Evolutionary conservation across 352 stramenopile species (phyloP).

Genomic region (Pythium aristosporum): DNA sequence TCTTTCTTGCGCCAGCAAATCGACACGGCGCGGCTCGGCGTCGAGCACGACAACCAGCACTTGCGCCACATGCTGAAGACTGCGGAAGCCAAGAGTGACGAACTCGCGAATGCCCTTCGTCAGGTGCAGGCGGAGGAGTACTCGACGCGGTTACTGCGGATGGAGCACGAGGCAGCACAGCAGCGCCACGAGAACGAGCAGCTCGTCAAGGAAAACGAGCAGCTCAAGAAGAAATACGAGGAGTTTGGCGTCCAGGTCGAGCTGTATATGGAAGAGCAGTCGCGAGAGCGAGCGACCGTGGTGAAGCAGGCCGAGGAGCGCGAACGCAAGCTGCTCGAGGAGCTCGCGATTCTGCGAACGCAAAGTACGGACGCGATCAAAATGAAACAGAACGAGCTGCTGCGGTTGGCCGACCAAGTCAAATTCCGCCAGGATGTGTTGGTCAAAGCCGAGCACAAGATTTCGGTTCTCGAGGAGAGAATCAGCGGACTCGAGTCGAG

Average conservation of each 20-base stretch:
- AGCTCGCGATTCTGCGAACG: constrained; percentile 36
- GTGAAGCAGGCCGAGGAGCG: constrained; percentile 35
- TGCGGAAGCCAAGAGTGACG: constrained; percentile 42
- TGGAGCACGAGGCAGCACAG: constrained; percentile 51
- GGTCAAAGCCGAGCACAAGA: constrained; percentile 51
- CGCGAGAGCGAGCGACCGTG: constrained; percentile 15
- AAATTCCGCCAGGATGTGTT: constrained; percentile 61
- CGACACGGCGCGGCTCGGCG: constrained; percentile 45
- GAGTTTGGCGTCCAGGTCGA: constrained; percentile 76
- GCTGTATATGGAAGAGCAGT: constrained; percentile 71
- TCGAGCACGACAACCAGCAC: constrained; percentile 51
- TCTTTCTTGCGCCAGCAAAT: constrained; percentile 37
- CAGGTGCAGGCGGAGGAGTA: constrained; percentile 50
- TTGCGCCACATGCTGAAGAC: constrained; percentile 55
- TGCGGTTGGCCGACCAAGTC: constrained; percentile 48
- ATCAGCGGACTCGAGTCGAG: constrained; percentile 30
- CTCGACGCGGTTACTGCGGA: constrained; percentile 42
- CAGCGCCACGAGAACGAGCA: constrained; percentile 31
- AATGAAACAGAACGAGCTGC: constrained; percentile 52
- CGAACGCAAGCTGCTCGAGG: constrained; percentile 29
- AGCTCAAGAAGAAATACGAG: constrained; percentile 63
- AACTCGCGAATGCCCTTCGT: constrained; percentile 41
- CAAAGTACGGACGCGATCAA: constrained; percentile 48
- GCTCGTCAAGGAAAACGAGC: constrained; percentile 52
- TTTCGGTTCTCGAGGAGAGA: constrained; percentile 38